Evolutionary conservation across 495 filamentous ascomycete species (phyloP).

Genomic region (Friedmanniomyces simplex): DNA sequence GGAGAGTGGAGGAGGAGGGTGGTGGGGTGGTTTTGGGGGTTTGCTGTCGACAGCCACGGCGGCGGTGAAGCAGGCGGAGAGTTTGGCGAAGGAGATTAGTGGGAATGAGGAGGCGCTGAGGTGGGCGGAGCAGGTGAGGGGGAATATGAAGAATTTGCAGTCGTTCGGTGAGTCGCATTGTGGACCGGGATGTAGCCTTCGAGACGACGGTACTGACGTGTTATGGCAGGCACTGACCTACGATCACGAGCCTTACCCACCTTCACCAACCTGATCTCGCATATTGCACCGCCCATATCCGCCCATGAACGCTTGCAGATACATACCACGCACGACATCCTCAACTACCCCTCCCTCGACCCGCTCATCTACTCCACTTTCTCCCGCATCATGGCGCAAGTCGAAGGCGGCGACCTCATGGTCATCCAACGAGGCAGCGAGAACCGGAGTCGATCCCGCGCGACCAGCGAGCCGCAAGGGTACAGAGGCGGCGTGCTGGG

Average conservation of each 20-base stretch:
- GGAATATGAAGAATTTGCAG: slow-evolving; percentile 72
- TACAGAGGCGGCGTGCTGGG: slow-evolving; percentile 42
- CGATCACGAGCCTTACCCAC: slow-evolving; percentile 83
- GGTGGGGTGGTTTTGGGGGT: slow-evolving; percentile 90
- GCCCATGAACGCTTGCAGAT: slow-evolving; percentile 97
- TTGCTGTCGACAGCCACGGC: slow-evolving; percentile 57
- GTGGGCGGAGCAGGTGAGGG: slow-evolving; percentile 91
- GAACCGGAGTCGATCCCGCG: slow-evolving; percentile 47
- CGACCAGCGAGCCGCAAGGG: slow-evolving; percentile 44
- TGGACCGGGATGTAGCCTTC: not conserved
- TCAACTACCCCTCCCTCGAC: slow-evolving; percentile 88
- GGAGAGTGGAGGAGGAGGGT: slow-evolving; percentile 23
- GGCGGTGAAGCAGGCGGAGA: slow-evolving; percentile 90
- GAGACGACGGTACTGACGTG: too few species aligned
- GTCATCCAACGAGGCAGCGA: slow-evolving; percentile 90
- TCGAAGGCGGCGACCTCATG: slow-evolving; percentile 93
- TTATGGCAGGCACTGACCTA: slow-evolving; percentile 67
- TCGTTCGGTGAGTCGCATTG: slow-evolving; percentile 55
- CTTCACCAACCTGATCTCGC: slow-evolving; percentile 88
- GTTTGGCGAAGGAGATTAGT: slow-evolving; percentile 85
- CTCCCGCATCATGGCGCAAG: slow-evolving; percentile 93
- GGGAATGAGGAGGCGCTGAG: slow-evolving; percentile 91
- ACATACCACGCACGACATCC: slow-evolving; percentile 91
- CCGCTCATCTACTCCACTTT: slow-evolving; percentile 89
- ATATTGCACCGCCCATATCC: slow-evolving; percentile 90